Evolutionary conservation across 2,329 filamentous ascomycete species (phyloP).

Genomic region (Diaporthe eres): DNA sequence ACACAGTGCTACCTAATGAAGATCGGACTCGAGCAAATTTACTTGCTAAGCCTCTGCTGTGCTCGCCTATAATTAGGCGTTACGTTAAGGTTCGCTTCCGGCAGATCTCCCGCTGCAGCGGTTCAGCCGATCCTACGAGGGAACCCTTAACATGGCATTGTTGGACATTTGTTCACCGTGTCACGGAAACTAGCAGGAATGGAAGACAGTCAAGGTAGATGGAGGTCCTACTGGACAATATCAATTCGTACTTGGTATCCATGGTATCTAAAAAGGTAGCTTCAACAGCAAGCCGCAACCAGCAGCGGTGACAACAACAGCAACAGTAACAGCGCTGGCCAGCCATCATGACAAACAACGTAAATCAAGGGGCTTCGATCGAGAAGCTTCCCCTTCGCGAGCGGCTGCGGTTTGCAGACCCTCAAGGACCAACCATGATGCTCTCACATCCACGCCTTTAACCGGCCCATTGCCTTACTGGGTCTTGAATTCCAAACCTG

Average conservation of each 20-base stretch:
- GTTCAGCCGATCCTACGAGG: background rate
- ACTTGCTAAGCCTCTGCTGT: background rate
- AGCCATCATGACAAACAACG: slow-evolving; percentile 30
- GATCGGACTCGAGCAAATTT: background rate
- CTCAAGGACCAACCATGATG: slow-evolving; percentile 1
- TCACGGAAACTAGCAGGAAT: background rate
- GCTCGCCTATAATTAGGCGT: slow-evolving; percentile 9
- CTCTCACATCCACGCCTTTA: slow-evolving; percentile 7
- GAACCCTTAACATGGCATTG: background rate
- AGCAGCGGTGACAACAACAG: slow-evolving; percentile 24
- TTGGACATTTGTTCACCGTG: background rate
- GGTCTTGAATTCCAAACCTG: slow-evolving; percentile 14
- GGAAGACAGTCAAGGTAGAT: background rate
- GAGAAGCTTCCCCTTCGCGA: slow-evolving; percentile 28
- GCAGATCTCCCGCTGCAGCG: slow-evolving; percentile 11
- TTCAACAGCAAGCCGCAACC: slow-evolving; percentile 35
- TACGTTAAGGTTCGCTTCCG: slow-evolving; percentile 3
- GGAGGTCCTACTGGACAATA: slow-evolving; percentile 3
- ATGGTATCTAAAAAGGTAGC: slow-evolving; percentile 38
- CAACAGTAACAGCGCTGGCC: slow-evolving; percentile 22
- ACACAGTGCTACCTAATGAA: background rate
- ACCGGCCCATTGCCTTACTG: slow-evolving; percentile 24
- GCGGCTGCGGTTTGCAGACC: slow-evolving; percentile 5
- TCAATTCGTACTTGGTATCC: slow-evolving; percentile 39
- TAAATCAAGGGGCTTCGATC: slow-evolving; percentile 33